Evolutionary conservation across 257 asterid genomes (phyloP).

Genomic region (Nyctanthes arbortristis): DNA sequence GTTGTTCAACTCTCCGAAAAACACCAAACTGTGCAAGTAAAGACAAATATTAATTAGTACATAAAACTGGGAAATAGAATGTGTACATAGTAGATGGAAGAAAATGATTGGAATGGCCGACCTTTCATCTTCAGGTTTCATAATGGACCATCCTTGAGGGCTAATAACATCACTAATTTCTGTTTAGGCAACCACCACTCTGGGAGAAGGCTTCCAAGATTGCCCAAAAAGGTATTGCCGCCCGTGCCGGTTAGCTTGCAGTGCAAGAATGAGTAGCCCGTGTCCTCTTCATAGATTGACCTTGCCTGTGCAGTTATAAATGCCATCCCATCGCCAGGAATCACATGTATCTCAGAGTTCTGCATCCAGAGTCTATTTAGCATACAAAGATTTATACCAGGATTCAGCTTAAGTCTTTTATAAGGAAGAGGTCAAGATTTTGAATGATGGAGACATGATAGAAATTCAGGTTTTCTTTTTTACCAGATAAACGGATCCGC

Average conservation of each 20-base stretch:
- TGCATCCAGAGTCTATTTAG: neutral
- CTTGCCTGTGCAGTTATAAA: constrained; percentile 62
- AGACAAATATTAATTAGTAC: neutral
- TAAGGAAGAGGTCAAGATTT: too few relatives aligned
- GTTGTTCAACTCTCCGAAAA: constrained; percentile 58
- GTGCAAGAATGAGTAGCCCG: constrained; percentile 51
- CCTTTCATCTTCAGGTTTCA: constrained; percentile 25
- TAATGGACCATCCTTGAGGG: constrained; percentile 68
- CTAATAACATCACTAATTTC: too few relatives aligned
- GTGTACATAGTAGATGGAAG: neutral
- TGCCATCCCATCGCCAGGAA: constrained; percentile 56
- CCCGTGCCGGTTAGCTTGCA: constrained; percentile 51
- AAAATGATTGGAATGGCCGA: constrained; percentile 19
- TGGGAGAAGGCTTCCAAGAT: too few relatives aligned
- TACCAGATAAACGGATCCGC: constrained; percentile 64
- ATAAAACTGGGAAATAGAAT: too few relatives aligned
- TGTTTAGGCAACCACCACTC: constrained; percentile 46
- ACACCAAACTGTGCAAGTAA: constrained; percentile 44
- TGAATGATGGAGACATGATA: too few relatives aligned
- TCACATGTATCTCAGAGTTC: constrained; percentile 58
- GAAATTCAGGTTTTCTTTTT: neutral
- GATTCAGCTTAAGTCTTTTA: neutral
- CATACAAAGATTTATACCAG: too few relatives aligned
- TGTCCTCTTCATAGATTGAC: neutral
- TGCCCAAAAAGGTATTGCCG: constrained; percentile 32